Evolutionary conservation across 108 stramenopile species (phyloP), one percentile per base, ranked within the genome.

Genomic region (Nitzschia sp.): DNA sequence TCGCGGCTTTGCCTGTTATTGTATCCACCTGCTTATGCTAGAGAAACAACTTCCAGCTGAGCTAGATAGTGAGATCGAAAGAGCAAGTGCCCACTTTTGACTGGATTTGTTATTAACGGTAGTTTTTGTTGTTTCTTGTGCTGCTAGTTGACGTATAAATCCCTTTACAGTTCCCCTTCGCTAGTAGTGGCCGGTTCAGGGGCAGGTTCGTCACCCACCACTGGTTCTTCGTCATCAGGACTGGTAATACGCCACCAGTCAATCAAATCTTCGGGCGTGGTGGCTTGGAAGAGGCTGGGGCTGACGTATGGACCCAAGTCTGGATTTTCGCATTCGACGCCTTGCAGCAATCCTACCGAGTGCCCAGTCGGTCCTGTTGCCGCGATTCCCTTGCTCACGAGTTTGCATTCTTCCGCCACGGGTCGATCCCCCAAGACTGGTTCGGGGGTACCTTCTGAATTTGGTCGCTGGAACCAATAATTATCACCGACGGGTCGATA

Each of bases 401-500:
- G 61, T 46, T 72, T 54, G 46, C 87, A 89, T 71, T 79, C 76
- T 47, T 83, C 73, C 15, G 34, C 76, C 0, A 84, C 83, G 54
- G 56, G 34, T 46, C 18, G 11, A 1, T 11, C 33, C n/a, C 80
- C 85, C 51, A 84, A 56, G 23, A 85, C 61, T 46, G 89, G 82
- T 62, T 84, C 77, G 0, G 88, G 88, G 46, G 82, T 82, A 4
- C 82, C 87, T 54, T 78, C 74, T 25, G 83, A 75, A 66, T 87
- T 91, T 6, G 78, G 76, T 61, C 46, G 30, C 13, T 29, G 30
- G n/a, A 18, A 59, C 26, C 54, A 38, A 45, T 84, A 79, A 2
- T 35, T 59, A 67, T 91, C 85, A 17, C 60, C 82, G 30, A 73
- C 72, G 4, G 95, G 95, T 0, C 92, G 85, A 70, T 95, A 97